Evolutionary conservation across 495 filamentous ascomycete genomes (phyloP).

Genomic region (Talaromyces stipitatus): DNA sequence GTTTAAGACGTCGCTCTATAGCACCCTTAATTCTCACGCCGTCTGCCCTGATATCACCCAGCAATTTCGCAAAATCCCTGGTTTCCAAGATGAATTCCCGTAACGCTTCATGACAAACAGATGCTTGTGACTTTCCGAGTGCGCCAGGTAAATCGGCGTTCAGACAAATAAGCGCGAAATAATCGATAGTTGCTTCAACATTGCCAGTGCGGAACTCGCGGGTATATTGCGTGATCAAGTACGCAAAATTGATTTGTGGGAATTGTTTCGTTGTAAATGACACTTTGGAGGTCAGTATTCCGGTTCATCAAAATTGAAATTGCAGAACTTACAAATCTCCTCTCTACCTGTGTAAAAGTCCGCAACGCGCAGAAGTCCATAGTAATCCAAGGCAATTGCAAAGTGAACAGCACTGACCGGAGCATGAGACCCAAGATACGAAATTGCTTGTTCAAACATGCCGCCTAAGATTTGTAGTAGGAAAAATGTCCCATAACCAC

Average conservation of each 20-base stretch:
- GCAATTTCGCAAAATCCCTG: conserved; percentile 83
- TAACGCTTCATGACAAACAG: conserved; percentile 84
- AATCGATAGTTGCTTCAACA: conserved; percentile 83
- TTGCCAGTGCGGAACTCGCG: conserved; percentile 86
- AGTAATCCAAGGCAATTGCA: conserved; percentile 81
- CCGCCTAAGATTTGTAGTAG: conserved; percentile 82
- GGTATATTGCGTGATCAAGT: conserved; percentile 91
- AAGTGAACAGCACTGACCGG: conserved; percentile 94
- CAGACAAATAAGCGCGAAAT: conserved; percentile 85
- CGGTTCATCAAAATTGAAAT: background rate
- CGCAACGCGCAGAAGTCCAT: conserved; percentile 81
- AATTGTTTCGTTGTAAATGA: conserved; percentile 65
- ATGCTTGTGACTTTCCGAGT: conserved; percentile 65
- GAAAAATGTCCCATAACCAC: conserved; percentile 84
- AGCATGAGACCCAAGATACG: conserved; percentile 80
- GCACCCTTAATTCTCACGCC: conserved; percentile 75
- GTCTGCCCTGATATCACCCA: conserved; percentile 82
- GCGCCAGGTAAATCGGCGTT: conserved; percentile 75
- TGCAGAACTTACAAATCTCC: conserved; percentile 55
- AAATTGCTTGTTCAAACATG: conserved; percentile 91
- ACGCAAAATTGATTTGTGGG: conserved; percentile 89
- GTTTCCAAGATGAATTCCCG: conserved; percentile 94
- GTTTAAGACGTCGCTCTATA: conserved; percentile 78
- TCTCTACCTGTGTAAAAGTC: conserved; percentile 61
- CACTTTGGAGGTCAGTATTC: conserved; percentile 39